phyloP scores from a whole-genome alignment of 139 green algal genomes.

The Haematococcus lacustris region DNA sequence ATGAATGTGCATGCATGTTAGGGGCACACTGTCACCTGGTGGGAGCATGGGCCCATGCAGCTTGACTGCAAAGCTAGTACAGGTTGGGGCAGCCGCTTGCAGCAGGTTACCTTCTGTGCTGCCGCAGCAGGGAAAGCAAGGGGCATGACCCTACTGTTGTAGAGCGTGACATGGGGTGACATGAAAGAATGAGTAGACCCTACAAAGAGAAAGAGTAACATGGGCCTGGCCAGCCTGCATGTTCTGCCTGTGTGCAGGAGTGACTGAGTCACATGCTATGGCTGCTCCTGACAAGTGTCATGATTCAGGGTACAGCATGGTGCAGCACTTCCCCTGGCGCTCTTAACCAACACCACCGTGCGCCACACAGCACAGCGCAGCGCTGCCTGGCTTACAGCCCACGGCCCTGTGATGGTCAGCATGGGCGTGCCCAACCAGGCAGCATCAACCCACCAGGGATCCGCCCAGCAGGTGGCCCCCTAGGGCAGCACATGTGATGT shows the following conservation, averaged over 20 bases:
- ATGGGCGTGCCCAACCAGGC: background rate
- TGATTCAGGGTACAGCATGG: too few species aligned
- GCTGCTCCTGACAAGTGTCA: too few species aligned
- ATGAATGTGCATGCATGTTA: background rate
- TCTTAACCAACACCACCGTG: too few species aligned
- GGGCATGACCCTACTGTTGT: background rate
- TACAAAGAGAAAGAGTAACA: too few species aligned
- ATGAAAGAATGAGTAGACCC: too few species aligned
- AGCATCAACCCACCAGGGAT: constrained; percentile 26
- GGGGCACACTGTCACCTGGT: background rate
- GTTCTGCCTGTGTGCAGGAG: too few species aligned
- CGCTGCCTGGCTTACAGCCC: too few species aligned
- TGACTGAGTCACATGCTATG: too few species aligned
- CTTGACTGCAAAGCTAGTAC: background rate
- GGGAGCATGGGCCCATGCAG: background rate
- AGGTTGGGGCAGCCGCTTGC: background rate
- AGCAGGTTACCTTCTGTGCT: background rate
- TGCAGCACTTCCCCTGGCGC: too few species aligned
- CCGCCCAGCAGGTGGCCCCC: constrained; percentile 35
- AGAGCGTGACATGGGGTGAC: background rate
- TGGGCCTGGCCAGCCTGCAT: too few species aligned
- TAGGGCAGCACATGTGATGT: constrained; percentile 28
- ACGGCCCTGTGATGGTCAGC: background rate
- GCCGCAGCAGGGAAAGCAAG: background rate
- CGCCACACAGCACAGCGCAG: too few species aligned